Base-by-base conservation (phyloP, 306 rosid genomes). In the Trifolium subterraneum region DNA sequence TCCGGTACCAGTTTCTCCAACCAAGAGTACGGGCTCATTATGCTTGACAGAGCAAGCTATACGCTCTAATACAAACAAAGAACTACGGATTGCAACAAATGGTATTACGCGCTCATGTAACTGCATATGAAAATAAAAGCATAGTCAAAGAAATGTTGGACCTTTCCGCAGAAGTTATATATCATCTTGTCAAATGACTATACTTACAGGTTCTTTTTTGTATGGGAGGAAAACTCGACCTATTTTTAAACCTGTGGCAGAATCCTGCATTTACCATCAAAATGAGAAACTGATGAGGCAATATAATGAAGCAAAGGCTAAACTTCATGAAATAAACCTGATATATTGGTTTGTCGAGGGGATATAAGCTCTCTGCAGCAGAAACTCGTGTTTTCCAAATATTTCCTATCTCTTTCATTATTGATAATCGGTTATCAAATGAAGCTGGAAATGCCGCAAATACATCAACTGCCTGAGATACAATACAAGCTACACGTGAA, bases 1-100 rank as follows among this genome's bases (percentile, higher is more conserved):
- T 73, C 98, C 98, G 0, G 97, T 94, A 83, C 98, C 98, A 75
- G 98, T 94, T 87, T 94, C 98, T 78, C 98, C 98, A 79, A 94
- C 96, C 85, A 94, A 80, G 56, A 94, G 98, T 55, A 91, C 96
- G 66, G 98, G 87, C 83, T 94, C 98, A 63, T 90, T 94, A 79
- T 80, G 86, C 85, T 87, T 87, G 62, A 90, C 94, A 79, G 96
- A 91, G 64, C 88, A 84, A 23, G 98, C 97, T 74, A 94, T 81
- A 45, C 89, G 87, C 86, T 91, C 97, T 19, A 94, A 88, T 22
- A 86, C 78, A 84, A 86, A 87, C 68, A 94, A 73, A 77, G 96
- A 91, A 86, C 84, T 88, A 45, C 88, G 87, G 29, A 94, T 86
- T 80, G 86, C 96, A 33, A 92, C 96, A 82, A 94, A 90, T 74